A percentile compares a stretch with the other conserved stretches of the same genome.
These are phyloP conservation scores for Schwanniomyces etchellsii DNA, from an alignment of 1,139 yeast genomes.

Conservation along the genomic window DNA sequence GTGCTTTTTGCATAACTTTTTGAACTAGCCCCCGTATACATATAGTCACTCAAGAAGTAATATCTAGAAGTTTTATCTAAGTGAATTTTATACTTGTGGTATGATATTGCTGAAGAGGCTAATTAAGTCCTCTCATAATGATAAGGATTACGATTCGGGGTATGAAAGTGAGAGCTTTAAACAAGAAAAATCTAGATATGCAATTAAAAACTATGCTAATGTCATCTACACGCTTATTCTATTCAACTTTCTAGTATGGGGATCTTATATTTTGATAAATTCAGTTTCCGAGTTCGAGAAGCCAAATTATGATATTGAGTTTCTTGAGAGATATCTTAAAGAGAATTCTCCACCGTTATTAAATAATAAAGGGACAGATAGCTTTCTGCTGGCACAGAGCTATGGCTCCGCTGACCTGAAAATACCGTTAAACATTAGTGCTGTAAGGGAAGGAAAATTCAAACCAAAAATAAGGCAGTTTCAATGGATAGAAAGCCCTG, in stretches of 20 bases:
- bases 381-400: not conserved
- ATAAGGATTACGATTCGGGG: no score
- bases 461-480: conserved; percentile 43
- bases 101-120: no score
- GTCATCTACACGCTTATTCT: no score
- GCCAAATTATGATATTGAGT: not conserved
- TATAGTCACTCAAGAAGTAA: no score
- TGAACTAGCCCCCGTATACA: no score
- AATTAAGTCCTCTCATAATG: no score
- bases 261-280: conserved; percentile 27
- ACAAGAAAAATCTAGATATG: no score
- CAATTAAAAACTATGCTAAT: no score
- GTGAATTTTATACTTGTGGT: no score
- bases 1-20: no score
- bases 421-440: conserved; percentile 24
- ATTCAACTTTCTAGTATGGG: conserved; percentile 32
- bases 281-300: conserved; percentile 18
- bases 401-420: conserved; percentile 13
- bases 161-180: no score
- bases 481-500: conserved; percentile 62
- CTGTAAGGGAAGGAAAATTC: conserved; percentile 46
- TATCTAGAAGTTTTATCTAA: no score
- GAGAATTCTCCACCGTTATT: not conserved
- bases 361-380: not conserved
- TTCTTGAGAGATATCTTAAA: not conserved